Evolutionary conservation across 2,329 filamentous ascomycete species (phyloP), one percentile per base, ranked within the genome.

Genomic region (Graphilbum ipis-grandicollis): DNA sequence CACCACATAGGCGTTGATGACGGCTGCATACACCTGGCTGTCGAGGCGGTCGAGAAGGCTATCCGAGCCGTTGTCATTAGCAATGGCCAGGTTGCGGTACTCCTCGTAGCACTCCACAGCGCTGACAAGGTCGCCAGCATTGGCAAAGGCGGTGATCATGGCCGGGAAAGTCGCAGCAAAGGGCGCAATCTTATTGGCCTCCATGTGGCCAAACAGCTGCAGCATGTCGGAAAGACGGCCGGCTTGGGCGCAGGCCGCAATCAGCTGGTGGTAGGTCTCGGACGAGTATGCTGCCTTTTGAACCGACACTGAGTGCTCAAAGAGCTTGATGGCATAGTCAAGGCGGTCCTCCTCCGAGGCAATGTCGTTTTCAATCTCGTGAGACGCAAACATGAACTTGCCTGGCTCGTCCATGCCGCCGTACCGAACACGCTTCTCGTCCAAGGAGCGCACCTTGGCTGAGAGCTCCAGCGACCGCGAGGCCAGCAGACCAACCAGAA

Each of bases 101-200:
- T 93, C 83, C 45, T 92, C 88, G 59, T 94, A 98, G 57, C 84
- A 85, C 54, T 93, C 85, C 7, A 96, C 82, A 17, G 86, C 90
- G 47, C 81, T 92, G 48, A 76, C 67, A 32, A 96, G 61, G 52
- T 96, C 85, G 35, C 85, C 81, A 10, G 70, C 71, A 31, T 71
- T 70, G 42, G 83, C 83, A 52, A 93, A 96, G 1, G 86, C 85
- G n/a, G 80, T 76, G 53, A 98, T 94, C 82, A 98, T 93, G 15
- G 78, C 71, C 2, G 85, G 80, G 58, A 93, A 96, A 36, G 88
- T 82, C 33, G 79, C 74, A 6, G 84, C 78, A 40, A 79, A 75
- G 0, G 88, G 83, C 14, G 72, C 68, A 18, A 83, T 71, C 39
- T 75, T 75, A 47, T 71, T 75, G 26, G 68, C 61, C 55, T 93